Evolutionary conservation across 352 stramenopile genomes (phyloP).

Genomic region (Saprolegnia diclina): DNA sequence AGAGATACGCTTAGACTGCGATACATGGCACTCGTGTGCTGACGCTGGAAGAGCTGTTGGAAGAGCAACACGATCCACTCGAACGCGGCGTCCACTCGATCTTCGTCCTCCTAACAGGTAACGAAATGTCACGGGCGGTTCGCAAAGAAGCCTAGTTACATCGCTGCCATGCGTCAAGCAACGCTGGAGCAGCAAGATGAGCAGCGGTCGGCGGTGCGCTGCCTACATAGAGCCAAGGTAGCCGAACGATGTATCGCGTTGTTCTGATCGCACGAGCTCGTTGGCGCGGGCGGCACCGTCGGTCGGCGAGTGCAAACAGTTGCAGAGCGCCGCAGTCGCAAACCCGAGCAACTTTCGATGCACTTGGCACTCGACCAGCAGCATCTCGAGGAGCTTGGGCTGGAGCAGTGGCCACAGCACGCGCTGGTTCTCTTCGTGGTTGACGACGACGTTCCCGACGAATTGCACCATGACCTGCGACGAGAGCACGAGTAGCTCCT

Average conservation of each 20-base stretch:
- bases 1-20: slow-evolving; percentile 66
- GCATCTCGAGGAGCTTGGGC: slow-evolving; percentile 59
- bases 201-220: not conserved
- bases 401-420: slow-evolving; percentile 59
- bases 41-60: slow-evolving; percentile 44
- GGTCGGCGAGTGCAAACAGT: slow-evolving; percentile 52
- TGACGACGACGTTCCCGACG: slow-evolving; percentile 57
- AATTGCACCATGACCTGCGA: slow-evolving; percentile 69
- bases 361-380: slow-evolving; percentile 70
- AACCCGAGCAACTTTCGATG: slow-evolving; percentile 74
- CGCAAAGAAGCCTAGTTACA: not conserved
- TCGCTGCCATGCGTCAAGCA: slow-evolving; percentile 44
- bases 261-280: slow-evolving; percentile 41
- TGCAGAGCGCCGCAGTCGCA: slow-evolving; percentile 50
- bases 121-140: not conserved
- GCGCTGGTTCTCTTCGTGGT: slow-evolving; percentile 41
- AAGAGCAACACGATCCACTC: slow-evolving; percentile 77
- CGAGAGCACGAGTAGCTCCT: slow-evolving; percentile 48
- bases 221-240: not conserved
- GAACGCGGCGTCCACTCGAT: slow-evolving; percentile 58
- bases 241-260: not conserved
- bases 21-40: slow-evolving; percentile 53
- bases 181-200: slow-evolving; percentile 71
- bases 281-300: slow-evolving; percentile 31
- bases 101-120: slow-evolving; percentile 24